phyloP scores from a whole-genome alignment of 2,329 filamentous ascomycete species.

The Saccharata proteae region DNA sequence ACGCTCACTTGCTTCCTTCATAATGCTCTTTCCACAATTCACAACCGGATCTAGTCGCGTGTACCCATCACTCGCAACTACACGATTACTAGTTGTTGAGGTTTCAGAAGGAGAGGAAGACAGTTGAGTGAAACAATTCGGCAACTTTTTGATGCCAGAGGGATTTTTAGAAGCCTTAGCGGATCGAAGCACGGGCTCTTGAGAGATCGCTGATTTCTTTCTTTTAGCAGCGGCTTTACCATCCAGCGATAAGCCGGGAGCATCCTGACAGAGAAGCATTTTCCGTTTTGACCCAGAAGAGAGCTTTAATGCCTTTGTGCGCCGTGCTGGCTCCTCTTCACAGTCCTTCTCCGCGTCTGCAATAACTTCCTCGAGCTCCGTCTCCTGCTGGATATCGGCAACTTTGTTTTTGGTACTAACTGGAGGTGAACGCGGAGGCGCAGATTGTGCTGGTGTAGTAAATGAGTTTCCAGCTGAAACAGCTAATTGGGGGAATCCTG shows the following conservation, averaged over 20 bases:
- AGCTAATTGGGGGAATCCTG: neutral
- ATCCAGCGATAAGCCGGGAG: constrained; percentile 9
- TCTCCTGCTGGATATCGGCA: constrained; percentile 16
- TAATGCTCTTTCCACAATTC: too few species aligned
- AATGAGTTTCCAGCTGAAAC: neutral
- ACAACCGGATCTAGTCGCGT: too few species aligned
- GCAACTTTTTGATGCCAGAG: constrained; percentile 3
- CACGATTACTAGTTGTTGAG: too few species aligned
- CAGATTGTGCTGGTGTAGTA: neutral
- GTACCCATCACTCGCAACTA: too few species aligned
- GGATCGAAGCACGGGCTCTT: constrained; percentile 4
- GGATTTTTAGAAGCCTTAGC: constrained; percentile 1
- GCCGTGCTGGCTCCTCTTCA: constrained; percentile 12
- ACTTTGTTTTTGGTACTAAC: constrained; percentile 26
- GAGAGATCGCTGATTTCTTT: neutral
- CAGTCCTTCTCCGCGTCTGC: constrained; percentile 9
- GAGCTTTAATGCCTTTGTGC: constrained; percentile 25
- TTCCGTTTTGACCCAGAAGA: constrained; percentile 27
- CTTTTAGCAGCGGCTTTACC: constrained; percentile 2
- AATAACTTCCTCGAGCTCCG: neutral
- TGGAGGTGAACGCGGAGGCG: constrained; percentile 22
- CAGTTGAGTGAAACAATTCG: constrained; percentile 3
- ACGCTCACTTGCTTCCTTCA: neutral
- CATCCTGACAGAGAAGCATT: constrained; percentile 31
- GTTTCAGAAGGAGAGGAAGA: too few species aligned